These are phyloP conservation scores for Pulveroboletus sp. DNA, from an alignment of 768 basidiomycete genomes.

Conservation along the genomic window DNA sequence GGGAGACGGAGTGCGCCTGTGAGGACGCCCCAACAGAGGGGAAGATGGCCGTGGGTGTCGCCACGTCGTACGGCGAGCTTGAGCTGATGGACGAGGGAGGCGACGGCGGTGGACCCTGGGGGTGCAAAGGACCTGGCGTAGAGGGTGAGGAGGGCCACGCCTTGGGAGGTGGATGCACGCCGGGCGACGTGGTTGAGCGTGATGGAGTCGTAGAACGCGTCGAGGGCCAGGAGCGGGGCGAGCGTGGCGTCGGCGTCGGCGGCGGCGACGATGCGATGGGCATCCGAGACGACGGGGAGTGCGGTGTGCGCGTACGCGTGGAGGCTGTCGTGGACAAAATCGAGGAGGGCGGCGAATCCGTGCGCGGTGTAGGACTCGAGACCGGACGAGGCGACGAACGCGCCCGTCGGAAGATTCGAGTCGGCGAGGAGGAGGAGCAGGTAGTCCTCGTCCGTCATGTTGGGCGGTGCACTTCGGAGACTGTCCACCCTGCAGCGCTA, in stretches of 20 bases:
- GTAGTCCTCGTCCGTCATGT: constrained; percentile 39
- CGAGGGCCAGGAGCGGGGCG: constrained; percentile 52
- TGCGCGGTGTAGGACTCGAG: constrained; percentile 89
- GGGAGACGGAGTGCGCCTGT: constrained; percentile 73
- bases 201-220: constrained; percentile 79
- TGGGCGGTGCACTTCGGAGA: constrained; percentile 5
- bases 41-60: constrained; percentile 76
- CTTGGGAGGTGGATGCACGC: constrained; percentile 88
- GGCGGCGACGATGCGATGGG: constrained; percentile 44
- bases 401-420: constrained; percentile 94
- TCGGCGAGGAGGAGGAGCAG: constrained; percentile 80
- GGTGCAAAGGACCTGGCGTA: constrained; percentile 83
- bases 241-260: constrained; percentile 29
- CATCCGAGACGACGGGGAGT: constrained; percentile 75
- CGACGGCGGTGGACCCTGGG: constrained; percentile 18
- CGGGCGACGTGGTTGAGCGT: constrained; percentile 87
- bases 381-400: constrained; percentile 93
- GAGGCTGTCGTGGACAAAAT: constrained; percentile 71
- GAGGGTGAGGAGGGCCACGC: constrained; percentile 86
- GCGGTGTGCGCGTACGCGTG: constrained; percentile 76
- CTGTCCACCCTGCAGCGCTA: constrained; percentile 36
- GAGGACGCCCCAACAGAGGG: constrained; percentile 87
- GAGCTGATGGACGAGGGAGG: constrained; percentile 57
- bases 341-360: constrained; percentile 57
- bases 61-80: constrained; percentile 68